A percentile compares a stretch with the other conserved stretches of the same genome.
These are phyloP conservation scores for Datura wrightii DNA, from an alignment of 257 asterid species.

Conservation along the genomic window DNA sequence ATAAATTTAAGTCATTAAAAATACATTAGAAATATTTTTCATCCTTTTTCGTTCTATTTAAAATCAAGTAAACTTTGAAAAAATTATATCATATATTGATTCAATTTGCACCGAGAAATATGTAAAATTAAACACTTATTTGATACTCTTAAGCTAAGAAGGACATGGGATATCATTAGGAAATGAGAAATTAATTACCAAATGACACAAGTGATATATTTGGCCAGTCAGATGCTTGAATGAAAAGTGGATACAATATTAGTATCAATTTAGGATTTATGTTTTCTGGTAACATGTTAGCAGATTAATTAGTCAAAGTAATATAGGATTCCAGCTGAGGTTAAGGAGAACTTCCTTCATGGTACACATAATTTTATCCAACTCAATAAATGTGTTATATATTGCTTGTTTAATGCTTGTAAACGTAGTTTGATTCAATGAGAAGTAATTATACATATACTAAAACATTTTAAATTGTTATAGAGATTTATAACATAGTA, in stretches of 20 bases:
- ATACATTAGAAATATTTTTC: too few relatives aligned
- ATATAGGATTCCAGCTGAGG: neutral
- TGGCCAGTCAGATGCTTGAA: too few relatives aligned
- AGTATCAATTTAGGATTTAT: conserved; percentile 14
- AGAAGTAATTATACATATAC: neutral
- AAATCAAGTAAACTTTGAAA: too few relatives aligned
- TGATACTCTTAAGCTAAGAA: too few relatives aligned
- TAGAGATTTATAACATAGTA: neutral
- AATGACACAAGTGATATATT: neutral
- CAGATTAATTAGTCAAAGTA: neutral
- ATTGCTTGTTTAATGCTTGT: neutral
- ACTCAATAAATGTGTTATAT: neutral
- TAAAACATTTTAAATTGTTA: neutral
- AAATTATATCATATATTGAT: neutral
- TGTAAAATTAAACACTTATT: neutral
- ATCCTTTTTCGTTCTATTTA: too few relatives aligned
- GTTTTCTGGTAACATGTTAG: neutral
- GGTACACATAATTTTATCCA: too few relatives aligned
- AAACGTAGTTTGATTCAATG: neutral
- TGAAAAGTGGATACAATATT: neutral
- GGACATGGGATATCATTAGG: neutral
- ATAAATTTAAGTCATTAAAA: too few relatives aligned
- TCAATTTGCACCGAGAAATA: neutral
- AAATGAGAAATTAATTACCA: neutral
- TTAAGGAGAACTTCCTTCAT: too few relatives aligned